These are phyloP conservation scores for Nannizzia gypsea DNA, from an alignment of 2,329 filamentous ascomycete genomes.

Conservation along the genomic window DNA sequence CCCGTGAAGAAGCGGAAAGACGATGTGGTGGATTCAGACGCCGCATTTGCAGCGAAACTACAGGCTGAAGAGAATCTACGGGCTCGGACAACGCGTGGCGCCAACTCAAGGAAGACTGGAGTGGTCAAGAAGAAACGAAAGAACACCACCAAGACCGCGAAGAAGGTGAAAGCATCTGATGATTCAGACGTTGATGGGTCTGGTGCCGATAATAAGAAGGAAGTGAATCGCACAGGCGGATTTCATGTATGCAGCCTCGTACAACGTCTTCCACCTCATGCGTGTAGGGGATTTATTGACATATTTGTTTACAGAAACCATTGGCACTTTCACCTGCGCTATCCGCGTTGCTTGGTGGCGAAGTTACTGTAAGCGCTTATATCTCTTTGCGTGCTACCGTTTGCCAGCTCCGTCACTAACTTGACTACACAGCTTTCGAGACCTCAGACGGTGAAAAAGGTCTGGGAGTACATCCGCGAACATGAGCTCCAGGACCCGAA, in stretches of 20 bases:
- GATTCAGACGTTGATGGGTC: conserved; percentile 63
- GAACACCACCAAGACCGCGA: conserved; percentile 40
- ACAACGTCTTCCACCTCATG: not conserved
- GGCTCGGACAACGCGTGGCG: conserved; percentile 65
- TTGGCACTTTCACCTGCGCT: conserved; percentile 36
- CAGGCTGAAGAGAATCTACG: conserved; percentile 84
- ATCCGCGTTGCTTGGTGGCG: conserved; percentile 34
- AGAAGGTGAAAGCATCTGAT: conserved; percentile 64
- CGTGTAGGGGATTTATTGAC: not conserved
- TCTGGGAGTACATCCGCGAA: conserved; percentile 90
- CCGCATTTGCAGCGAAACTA: conserved; percentile 70
- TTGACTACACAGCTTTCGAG: conserved; percentile 59
- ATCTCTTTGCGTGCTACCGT: not conserved
- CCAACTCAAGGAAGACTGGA: conserved; percentile 47
- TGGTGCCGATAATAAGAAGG: conserved; percentile 48
- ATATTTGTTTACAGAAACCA: conserved; percentile 28
- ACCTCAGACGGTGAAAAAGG: conserved; percentile 87
- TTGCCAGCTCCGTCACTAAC: not conserved
- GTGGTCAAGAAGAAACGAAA: conserved; percentile 52
- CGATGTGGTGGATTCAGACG: conserved; percentile 66
- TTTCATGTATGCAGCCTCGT: conserved; percentile 53
- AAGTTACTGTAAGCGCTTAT: conserved; percentile 36
- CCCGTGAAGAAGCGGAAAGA: conserved; percentile 54
- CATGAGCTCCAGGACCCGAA: conserved; percentile 78
- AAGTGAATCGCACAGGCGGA: conserved; percentile 65